phyloP scores from a whole-genome alignment of 257 asterid species.

The Schizonepeta tenuifolia region DNA sequence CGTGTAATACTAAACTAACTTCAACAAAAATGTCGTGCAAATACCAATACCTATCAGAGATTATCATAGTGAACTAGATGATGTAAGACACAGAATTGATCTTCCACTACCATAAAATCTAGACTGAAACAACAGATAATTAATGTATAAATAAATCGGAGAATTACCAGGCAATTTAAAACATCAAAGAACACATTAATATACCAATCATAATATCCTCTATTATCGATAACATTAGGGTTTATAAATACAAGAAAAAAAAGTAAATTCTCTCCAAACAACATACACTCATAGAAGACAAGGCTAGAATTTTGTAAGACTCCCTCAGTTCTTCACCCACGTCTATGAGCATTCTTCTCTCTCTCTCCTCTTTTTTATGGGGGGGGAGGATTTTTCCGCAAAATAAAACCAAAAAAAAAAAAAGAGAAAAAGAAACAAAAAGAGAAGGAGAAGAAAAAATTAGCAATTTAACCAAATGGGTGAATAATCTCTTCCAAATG shows the following conservation, averaged over 20 bases:
- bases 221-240: conserved; percentile 48
- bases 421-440: too few species aligned
- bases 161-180: conserved; percentile 9
- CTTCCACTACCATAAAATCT: not conserved
- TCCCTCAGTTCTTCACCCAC: conserved; percentile 33
- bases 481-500: conserved; percentile 33
- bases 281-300: conserved; percentile 43
- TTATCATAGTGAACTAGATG: not conserved
- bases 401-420: conserved; percentile 4
- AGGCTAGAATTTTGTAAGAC: conserved; percentile 26
- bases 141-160: conserved; percentile 13
- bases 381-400: conserved; percentile 20
- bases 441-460: conserved; percentile 1
- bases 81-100: not conserved
- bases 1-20: not conserved
- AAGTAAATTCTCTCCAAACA: conserved; percentile 46
- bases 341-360: conserved; percentile 40
- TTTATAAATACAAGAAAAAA: conserved; percentile 43
- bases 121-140: conserved; percentile 1
- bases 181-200: conserved; percentile 19
- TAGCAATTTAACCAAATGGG: conserved; percentile 37
- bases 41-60: not conserved
- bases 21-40: not conserved
- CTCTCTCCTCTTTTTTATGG: conserved; percentile 13
- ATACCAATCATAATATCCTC: conserved; percentile 40